phyloP scores from a whole-genome alignment of 192 early-diverging fungal species.

The Dimargaris verticillata region DNA sequence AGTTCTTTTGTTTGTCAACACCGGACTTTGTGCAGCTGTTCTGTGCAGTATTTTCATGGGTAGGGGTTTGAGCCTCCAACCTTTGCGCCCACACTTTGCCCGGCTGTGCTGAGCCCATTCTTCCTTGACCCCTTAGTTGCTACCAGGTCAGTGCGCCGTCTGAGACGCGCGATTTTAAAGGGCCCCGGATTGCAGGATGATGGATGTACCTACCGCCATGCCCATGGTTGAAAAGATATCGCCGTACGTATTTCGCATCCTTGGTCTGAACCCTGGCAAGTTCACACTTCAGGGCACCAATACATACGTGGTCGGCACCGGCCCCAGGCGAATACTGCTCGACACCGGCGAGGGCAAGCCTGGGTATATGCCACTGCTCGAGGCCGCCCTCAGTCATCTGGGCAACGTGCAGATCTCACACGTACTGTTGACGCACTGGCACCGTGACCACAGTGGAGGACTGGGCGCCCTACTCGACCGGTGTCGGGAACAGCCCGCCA shows the following conservation, averaged over 20 bases:
- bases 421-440: slow-evolving; percentile 65
- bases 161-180: too few relatives aligned
- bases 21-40: too few relatives aligned
- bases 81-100: too few relatives aligned
- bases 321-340: slow-evolving; percentile 45
- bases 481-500: background rate
- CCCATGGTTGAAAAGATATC: slow-evolving; percentile 38
- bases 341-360: slow-evolving; percentile 69
- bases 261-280: slow-evolving; percentile 63
- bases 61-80: too few relatives aligned
- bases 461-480: slow-evolving; percentile 15
- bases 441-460: slow-evolving; percentile 68
- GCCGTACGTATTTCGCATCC: slow-evolving; percentile 39
- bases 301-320: slow-evolving; percentile 72
- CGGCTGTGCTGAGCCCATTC: too few relatives aligned
- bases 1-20: too few relatives aligned
- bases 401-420: slow-evolving; percentile 36
- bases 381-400: slow-evolving; percentile 27
- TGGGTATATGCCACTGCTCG: slow-evolving; percentile 40
- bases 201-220: slow-evolving; percentile 32
- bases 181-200: too few relatives aligned
- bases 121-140: too few relatives aligned
- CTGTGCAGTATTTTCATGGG: too few relatives aligned
- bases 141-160: too few relatives aligned
- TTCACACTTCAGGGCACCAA: slow-evolving; percentile 81